Percentiles rank a stretch among this genome's conserved stretches.
Evolutionary conservation across 2,329 filamentous ascomycete species (phyloP).

Genomic region (Lasiodiplodia sp.): DNA sequence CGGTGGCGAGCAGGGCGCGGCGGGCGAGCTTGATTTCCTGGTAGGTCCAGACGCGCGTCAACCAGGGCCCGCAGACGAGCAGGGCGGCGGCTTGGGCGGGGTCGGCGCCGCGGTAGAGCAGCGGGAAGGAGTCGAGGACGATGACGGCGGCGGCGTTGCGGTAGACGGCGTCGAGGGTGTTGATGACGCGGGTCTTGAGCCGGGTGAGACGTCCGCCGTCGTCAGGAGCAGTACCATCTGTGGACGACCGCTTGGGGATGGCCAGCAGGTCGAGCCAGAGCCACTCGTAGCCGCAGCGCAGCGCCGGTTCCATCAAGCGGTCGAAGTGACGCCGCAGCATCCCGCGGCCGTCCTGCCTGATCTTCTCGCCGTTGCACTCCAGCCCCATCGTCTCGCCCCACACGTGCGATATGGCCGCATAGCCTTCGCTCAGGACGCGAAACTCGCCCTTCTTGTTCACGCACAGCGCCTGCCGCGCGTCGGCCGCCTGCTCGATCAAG

Average conservation of each 20-base stretch:
- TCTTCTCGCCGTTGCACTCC: background rate
- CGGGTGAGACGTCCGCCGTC: background rate
- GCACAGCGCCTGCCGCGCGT: background rate
- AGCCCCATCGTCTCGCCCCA: background rate
- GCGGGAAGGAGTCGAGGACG: background rate
- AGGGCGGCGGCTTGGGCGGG: background rate
- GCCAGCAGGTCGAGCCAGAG: background rate
- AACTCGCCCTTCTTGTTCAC: background rate
- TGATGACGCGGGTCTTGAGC: background rate
- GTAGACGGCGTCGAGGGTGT: background rate
- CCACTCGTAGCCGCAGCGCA: background rate
- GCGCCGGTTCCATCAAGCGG: background rate
- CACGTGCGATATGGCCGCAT: background rate
- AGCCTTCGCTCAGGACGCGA: background rate
- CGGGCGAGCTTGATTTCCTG: background rate
- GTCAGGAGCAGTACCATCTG: too few relatives aligned
- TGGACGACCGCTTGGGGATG: background rate
- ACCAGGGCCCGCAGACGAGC: background rate
- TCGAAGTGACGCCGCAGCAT: background rate
- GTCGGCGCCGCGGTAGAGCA: background rate
- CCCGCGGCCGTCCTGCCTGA: background rate
- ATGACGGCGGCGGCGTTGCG: background rate
- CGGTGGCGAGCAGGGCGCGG: background rate
- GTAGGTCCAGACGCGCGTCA: background rate
- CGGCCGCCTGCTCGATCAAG: background rate